A percentile compares a stretch with the other conserved stretches of the same genome.
These are phyloP conservation scores for Apostasia ramifera DNA, from an alignment of 106 monocot genomes.

Conservation along the genomic window DNA sequence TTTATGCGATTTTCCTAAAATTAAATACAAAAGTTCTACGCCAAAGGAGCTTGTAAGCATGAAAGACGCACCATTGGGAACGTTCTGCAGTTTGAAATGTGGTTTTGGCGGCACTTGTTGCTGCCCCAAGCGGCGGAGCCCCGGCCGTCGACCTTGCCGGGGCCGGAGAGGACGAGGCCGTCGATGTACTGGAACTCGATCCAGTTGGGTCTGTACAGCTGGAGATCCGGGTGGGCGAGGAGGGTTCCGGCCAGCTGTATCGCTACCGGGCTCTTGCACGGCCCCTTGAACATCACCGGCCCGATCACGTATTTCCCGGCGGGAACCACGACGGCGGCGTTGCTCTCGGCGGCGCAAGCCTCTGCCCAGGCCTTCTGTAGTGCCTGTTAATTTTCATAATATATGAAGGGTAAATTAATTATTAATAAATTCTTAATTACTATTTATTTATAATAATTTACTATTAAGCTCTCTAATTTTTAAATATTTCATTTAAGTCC, in stretches of 20 bases:
- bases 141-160: slow-evolving; percentile 41
- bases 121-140: slow-evolving; percentile 25
- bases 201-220: slow-evolving; percentile 23
- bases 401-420: background rate
- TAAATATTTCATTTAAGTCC: background rate
- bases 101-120: slow-evolving; percentile 18
- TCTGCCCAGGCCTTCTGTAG: slow-evolving; percentile 28
- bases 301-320: slow-evolving; percentile 26
- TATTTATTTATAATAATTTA: background rate
- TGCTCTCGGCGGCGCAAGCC: slow-evolving; percentile 18
- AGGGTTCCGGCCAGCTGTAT: slow-evolving; percentile 29
- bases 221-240: slow-evolving; percentile 19
- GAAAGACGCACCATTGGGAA: slow-evolving; percentile 28
- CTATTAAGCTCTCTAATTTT: background rate
- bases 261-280: slow-evolving; percentile 27
- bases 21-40: too few species aligned
- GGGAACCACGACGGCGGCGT: slow-evolving; percentile 13
- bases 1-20: too few species aligned
- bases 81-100: slow-evolving; percentile 17
- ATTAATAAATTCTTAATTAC: background rate
- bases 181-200: slow-evolving; percentile 30
- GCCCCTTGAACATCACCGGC: slow-evolving; percentile 26
- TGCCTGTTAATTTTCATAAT: slow-evolving; percentile 9
- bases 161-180: slow-evolving; percentile 20
- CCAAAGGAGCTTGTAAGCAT: too few species aligned